phyloP scores from a whole-genome alignment of 805 yeast genomes.

The Debaryomyces castellii region DNA sequence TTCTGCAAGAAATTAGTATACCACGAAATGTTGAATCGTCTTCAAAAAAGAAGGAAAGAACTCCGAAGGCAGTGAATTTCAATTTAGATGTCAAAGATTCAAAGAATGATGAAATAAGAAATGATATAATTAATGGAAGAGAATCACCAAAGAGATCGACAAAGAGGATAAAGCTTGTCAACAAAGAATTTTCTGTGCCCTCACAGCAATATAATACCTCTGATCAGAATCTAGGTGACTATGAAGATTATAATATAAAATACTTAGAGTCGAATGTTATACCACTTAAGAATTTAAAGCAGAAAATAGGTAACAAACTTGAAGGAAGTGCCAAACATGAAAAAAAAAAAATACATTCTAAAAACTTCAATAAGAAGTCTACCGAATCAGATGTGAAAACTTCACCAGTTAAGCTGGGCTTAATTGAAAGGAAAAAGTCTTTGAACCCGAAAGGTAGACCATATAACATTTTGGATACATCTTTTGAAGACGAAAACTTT shows the following conservation, averaged over 20 bases:
- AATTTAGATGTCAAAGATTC: neutral
- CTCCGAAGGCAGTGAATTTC: neutral
- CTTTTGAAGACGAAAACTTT: conserved; percentile 6
- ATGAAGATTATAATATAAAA: conserved; percentile 30
- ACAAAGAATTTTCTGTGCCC: conserved; percentile 11
- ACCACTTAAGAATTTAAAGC: neutral
- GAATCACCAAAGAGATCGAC: conserved; percentile 16
- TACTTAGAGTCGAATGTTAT: conserved; percentile 19
- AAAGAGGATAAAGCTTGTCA: conserved; percentile 17
- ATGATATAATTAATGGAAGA: no score
- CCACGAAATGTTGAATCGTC: neutral
- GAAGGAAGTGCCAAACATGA: neutral
- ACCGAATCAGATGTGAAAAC: neutral
- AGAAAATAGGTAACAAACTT: neutral
- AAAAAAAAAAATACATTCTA: neutral
- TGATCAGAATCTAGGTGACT: conserved; percentile 33
- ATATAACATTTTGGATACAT: conserved; percentile 6
- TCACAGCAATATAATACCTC: conserved; percentile 23
- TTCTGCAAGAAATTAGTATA: neutral
- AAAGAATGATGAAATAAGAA: no score
- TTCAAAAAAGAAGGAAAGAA: neutral
- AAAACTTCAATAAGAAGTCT: neutral
- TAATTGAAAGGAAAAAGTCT: neutral
- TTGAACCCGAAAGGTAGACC: neutral
- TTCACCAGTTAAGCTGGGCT: neutral